Base-by-base conservation (phyloP, 768 basidiomycete species). In the Hygrophorus pudorinus region DNA sequence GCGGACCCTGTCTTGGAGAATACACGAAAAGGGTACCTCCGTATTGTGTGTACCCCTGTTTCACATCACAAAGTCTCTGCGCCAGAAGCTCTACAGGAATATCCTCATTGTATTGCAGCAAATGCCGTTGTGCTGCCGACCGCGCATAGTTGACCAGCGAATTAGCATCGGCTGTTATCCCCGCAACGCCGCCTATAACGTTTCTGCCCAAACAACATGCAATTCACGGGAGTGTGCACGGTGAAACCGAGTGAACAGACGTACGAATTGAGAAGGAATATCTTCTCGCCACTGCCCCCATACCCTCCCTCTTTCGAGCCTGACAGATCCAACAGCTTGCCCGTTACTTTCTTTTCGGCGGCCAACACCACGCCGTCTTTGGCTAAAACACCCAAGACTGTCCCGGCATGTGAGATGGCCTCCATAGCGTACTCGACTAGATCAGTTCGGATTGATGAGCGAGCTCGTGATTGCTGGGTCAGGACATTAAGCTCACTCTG, bases 351-450 rank as follows among this genome's bases (percentile, higher is more conserved):
- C 76, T 94, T 94, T 75, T 99, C 88, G 5, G 85, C 92, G 0
- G 88, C 92, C 2, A 94, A 72, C 7, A 94, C 88, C 13, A 94
- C 85, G 0, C 92, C 92, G 50, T 92, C 86, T 54, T 79, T 85
- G 21, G 91, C 89, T 21, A 93, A 73, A 45, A 93, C 83, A 33
- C 89, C 91, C n/a, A 94, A 77, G 36, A 94, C 91, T 33, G 90
- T 87, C 43, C 89, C 89, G 14, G 90, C 91, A 56, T 92, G 86
- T 21, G 92, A 96, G 72, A 98, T 97, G 47, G 92, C 91, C 61
- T 98, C 96, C 90, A 98, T 96, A 35, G 94, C 94, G 76, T 99
- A 99, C 70, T 99, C 94, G 70, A 98, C 94, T 94, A 54, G 6
- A 18, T 50, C 18, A 18, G 44, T 38, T 21, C 42, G 32, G 48